Base-by-base conservation (phyloP, 306 rosid genomes). In the Prinsepia uniflora region DNA sequence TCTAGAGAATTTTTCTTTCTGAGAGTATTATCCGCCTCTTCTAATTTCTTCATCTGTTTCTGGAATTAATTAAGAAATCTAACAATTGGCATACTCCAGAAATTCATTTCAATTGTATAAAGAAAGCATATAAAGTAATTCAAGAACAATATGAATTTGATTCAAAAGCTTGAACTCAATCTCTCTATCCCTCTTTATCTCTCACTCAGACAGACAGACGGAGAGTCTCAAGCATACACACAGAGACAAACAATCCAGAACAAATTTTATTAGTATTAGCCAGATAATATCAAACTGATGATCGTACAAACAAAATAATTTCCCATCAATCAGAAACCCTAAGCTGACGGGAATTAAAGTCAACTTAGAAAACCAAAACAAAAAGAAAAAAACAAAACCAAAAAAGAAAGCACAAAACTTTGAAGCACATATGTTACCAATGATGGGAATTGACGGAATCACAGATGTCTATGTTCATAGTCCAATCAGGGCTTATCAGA, bases 401-500 rank as follows among this genome's bases (percentile, higher is more conserved):
- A 45, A 39, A 11, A 34, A n/a, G 18, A n/a, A 43, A 66, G 73
- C 63, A 65, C 71, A 73, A 74, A 83, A 79, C 79, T 52, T 68
- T 72, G 30, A 44, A 11, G 8, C 40, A 52, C 17, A 24, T 43
- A 74, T 69, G 72, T 78, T 84, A 91, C 99, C 99, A 95, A 45
- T 84, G 95, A 86, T 82, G 78, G 65, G 96, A 89, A 85, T 95
- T 95, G 84, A 95, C 79, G 71, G 99, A 95, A 77, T 95, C 99
- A 64, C 99, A 95, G 78, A 95, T 95, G 80, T 91, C 97, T 77
- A 95, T 95, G 80, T 95, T 95, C 90, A 95, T 91, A 65, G 99
- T 91, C 99, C 99, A 95, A 89, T 95, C 99, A 70, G 99, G 99
- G 22, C 89, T 89, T 71, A 95, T 83, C 66, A 95, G 96, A 85